Evolutionary conservation across 306 rosid species (phyloP), one percentile per base, ranked within the genome.

Genomic region (Quercus berberidifolia): DNA sequence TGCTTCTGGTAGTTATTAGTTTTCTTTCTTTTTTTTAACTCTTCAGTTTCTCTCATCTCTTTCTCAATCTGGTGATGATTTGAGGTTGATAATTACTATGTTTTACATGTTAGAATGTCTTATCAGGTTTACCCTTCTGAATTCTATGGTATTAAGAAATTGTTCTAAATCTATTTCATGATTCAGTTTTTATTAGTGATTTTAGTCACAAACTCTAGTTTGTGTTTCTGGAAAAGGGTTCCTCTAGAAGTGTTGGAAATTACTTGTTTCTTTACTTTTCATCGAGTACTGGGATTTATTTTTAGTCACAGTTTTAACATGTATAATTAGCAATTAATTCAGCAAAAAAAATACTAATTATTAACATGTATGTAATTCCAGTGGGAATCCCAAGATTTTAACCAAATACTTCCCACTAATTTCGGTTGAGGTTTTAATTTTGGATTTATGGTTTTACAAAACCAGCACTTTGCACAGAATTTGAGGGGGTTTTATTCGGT

Each of bases 1-100:
- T 89, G 91, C 80, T 81, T 91, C 79, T 86, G 88, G 83, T 87
- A 84, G 79, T 64, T 8, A 41, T 8, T 41, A 41, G 46, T 9
- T 14, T n/a, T 52, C 18, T 21, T 51, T 71, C 10, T 15, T 17
- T 60, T 46, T 2, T 3, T 43, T 43, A 35, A 8, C 46, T 41
- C 46, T 10, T 2, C 1, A 13, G 54, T 49, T 17, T 18, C 8
- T 15, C 10, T 33, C 33, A 55, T 38, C 21, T 17, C 55, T 68
- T 28, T 31, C 55, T 73, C 43, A 20, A 46, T 54, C 15, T 5
- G 65, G 62, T 33, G 14, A 64, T 49, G 38, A 13, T 60, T 74
- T 78, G 75, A 28, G 33, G 64, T 57, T 56, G 12, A 30, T 72
- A 13, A 19, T 72, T 77, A 74, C 71, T 79, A 41, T 41, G 74